Conservation (phyloP, 2,329 filamentous ascomycete species). For the Neopestalotiopsis clavispora region DNA sequence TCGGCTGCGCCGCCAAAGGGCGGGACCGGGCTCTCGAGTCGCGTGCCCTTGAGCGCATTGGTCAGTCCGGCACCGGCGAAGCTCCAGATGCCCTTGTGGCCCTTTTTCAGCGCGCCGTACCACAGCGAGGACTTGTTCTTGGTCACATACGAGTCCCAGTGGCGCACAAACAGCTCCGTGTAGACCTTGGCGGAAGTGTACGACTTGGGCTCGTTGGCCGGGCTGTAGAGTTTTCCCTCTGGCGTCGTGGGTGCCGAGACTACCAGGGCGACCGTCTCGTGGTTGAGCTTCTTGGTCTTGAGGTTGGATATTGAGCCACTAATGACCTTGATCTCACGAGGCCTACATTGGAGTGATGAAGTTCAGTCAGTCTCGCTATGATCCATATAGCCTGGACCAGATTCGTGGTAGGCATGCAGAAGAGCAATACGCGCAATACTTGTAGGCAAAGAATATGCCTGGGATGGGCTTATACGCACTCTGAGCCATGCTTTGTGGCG, state of each 20-base stretch:
- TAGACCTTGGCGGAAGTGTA: slow-evolving; percentile 73
- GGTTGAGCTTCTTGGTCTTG: slow-evolving; percentile 57
- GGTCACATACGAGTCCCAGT: slow-evolving; percentile 81
- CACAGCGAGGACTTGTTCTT: slow-evolving; percentile 70
- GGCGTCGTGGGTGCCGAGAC: slow-evolving; percentile 69
- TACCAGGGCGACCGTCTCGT: slow-evolving; percentile 57
- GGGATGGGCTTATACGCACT: slow-evolving; percentile 38
- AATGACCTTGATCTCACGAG: slow-evolving; percentile 53
- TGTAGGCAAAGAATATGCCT: too few species aligned
- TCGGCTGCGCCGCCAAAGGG: slow-evolving; percentile 82
- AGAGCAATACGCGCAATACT: background rate
- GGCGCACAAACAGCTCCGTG: slow-evolving; percentile 75
- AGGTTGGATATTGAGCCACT: slow-evolving; percentile 61
- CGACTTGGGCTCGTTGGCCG: slow-evolving; percentile 62
- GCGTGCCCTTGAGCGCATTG: slow-evolving; percentile 67
- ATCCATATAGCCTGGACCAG: background rate
- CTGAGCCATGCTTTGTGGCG: slow-evolving; percentile 38
- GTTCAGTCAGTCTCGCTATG: background rate
- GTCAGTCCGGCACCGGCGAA: slow-evolving; percentile 53
- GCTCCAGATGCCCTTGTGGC: slow-evolving; percentile 40
- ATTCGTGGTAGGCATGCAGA: background rate
- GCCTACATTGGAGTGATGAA: slow-evolving; percentile 30
- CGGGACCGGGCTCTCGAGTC: slow-evolving; percentile 70
- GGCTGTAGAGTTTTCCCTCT: slow-evolving; percentile 72
- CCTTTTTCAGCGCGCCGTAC: slow-evolving; percentile 40